Conservation (phyloP, 176 grass and related monocot species). For the Oryza meyeriana region DNA sequence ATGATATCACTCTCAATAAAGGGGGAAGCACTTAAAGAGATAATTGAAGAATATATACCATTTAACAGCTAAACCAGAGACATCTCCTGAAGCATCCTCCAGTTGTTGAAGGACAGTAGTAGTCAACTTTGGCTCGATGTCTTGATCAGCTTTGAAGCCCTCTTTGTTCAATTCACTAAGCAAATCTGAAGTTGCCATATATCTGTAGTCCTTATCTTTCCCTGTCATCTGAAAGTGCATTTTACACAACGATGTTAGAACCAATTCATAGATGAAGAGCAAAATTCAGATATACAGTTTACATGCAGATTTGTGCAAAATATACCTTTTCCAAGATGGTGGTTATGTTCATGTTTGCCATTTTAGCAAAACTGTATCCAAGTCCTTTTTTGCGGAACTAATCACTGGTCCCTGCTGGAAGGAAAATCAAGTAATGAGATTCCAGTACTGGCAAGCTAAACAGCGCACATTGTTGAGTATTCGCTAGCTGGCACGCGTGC, state of each 20-base stretch:
- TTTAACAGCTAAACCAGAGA: conserved; percentile 95
- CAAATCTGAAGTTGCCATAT: conserved; percentile 96
- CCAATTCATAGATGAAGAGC: not conserved
- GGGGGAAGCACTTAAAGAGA: not conserved
- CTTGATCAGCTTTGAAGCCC: conserved; percentile 68
- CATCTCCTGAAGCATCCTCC: conserved; percentile 91
- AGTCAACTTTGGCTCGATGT: conserved; percentile 66
- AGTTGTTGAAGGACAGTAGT: conserved; percentile 81
- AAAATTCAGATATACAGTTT: not conserved
- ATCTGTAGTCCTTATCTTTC: conserved; percentile 95
- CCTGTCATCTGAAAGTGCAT: conserved; percentile 75
- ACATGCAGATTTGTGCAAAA: conserved; percentile 3
- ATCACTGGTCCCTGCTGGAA: conserved; percentile 11
- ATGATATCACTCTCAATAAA: not conserved
- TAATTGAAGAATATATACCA: conserved; percentile 49
- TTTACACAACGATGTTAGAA: conserved; percentile 18
- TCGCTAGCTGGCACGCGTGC: not conserved
- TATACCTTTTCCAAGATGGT: conserved; percentile 78
- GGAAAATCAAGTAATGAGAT: conserved; percentile 15
- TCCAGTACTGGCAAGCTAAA: not conserved
- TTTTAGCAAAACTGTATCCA: conserved; percentile 24
- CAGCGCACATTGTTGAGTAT: not conserved
- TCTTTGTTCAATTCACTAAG: conserved; percentile 79
- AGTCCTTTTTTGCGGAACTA: not conserved
- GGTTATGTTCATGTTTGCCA: conserved; percentile 78